Base-by-base conservation (phyloP, 139 green algal genomes). In the Raphidocelis subcapitata region DNA sequence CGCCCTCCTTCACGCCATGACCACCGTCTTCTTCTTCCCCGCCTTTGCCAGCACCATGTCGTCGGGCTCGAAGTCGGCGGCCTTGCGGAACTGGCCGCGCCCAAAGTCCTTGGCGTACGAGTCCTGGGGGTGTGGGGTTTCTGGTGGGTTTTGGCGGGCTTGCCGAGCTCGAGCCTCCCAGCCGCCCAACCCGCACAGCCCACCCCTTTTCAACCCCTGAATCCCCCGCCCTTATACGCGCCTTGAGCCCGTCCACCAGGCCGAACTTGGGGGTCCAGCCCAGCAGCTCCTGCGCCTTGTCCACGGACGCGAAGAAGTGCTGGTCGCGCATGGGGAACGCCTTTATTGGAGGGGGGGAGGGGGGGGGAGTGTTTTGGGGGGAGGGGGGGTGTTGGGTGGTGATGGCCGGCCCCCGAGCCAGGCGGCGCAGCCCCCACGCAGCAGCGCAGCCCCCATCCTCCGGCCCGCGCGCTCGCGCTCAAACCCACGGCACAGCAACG, bases 241-340 rank as follows among this genome's bases (percentile, higher is more conserved):
- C 41, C 41, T 62, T 87, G 36, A 98, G 85, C 1, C 94, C 94
- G 36, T 96, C 91, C 2, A 97, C 66, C 29, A 98, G 81, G 47
- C 84, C 82, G 69, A 92, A 98, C 81, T 98, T 80, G 29, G 94
- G 94, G 29, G 67, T 83, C 94, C 94, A 98, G 67, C 89, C 89
- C 51, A 98, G 86, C 79, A 90, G 78, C 12, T 85, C 85, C 88
- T 97, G 80, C 8, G 69, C 92, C 90, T 98, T 98, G 75, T 97
- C 88, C 24, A 98, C 81, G 4, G 89, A 97, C 0, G 94, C 82
- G 74, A 98, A 98, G 82, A 98, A 98, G 85, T 98, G 94, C 87
- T 98, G 94, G 79, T 97, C 91, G 46, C 94, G 86, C 82, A 98
- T 85, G 29, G 94, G 94, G 94, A 98, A 98, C 3, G 94, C 81